These are phyloP conservation scores for Lactuca saligna DNA, from an alignment of 129 eudicot species.

Conservation along the genomic window DNA sequence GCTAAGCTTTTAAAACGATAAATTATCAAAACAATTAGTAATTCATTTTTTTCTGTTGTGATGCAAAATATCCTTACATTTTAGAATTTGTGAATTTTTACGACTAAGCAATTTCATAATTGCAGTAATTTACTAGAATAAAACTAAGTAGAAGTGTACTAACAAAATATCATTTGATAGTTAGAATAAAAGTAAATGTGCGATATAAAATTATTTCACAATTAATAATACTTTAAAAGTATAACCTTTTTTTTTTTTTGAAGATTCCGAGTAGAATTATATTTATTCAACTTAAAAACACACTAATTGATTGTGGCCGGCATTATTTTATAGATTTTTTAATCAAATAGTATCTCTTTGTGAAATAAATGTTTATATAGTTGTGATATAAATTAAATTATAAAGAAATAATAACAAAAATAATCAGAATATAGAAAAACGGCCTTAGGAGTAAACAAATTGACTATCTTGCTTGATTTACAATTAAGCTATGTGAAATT, in stretches of 20 bases:
- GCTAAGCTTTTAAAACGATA: not conserved
- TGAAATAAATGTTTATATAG: not conserved
- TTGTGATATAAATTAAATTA: not conserved
- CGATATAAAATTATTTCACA: not conserved
- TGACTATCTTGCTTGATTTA: too few relatives aligned
- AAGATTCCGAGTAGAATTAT: not conserved
- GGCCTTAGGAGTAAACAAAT: too few relatives aligned
- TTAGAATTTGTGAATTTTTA: not conserved
- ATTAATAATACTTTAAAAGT: too few relatives aligned
- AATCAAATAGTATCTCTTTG: too few relatives aligned
- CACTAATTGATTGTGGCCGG: not conserved
- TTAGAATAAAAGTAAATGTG: not conserved
- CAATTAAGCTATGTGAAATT: too few relatives aligned
- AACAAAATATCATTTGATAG: too few relatives aligned
- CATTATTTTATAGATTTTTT: not conserved
- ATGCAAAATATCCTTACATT: not conserved
- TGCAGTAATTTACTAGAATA: not conserved
- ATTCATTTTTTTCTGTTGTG: not conserved
- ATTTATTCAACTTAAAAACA: not conserved
- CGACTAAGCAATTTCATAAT: not conserved
- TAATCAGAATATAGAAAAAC: too few relatives aligned
- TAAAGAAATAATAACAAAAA: too few relatives aligned
- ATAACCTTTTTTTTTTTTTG: too few relatives aligned
- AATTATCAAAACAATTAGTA: not conserved
- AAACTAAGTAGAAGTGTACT: not conserved